These are phyloP conservation scores for Strobilomyces confusus DNA, from an alignment of 768 basidiomycete genomes.

Conservation along the genomic window DNA sequence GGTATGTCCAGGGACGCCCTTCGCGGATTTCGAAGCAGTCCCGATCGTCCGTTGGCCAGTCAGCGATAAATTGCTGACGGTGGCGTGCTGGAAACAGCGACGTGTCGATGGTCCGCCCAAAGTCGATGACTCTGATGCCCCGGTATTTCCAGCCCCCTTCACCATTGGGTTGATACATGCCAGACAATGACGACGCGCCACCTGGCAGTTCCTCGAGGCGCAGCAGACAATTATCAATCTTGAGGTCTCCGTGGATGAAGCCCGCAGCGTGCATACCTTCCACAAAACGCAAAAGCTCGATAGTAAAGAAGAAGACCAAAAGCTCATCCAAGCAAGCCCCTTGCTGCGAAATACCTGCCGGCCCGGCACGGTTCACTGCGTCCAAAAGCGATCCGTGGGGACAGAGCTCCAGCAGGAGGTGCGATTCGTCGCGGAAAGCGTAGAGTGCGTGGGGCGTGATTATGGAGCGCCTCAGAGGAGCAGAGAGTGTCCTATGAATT, in stretches of 20 bases:
- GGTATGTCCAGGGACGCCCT: constrained; percentile 83
- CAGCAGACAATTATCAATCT: constrained; percentile 98
- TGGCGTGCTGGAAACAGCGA: constrained; percentile 61
- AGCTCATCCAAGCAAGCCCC: constrained; percentile 87
- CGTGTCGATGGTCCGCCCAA: constrained; percentile 92
- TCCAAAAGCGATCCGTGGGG: constrained; percentile 90
- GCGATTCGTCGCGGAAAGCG: constrained; percentile 84
- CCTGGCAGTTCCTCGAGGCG: constrained; percentile 82
- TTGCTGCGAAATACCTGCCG: constrained; percentile 73
- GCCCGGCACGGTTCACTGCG: constrained; percentile 79
- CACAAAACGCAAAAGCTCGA: constrained; percentile 81
- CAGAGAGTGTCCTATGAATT: constrained; percentile 65
- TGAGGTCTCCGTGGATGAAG: constrained; percentile 97
- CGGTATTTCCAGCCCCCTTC: constrained; percentile 82
- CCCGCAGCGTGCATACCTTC: constrained; percentile 78
- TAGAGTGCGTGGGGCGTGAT: constrained; percentile 77
- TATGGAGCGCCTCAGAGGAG: constrained; percentile 58
- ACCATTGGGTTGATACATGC: constrained; percentile 74
- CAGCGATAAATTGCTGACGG: constrained; percentile 76
- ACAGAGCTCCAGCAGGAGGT: constrained; percentile 83
- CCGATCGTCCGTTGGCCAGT: constrained; percentile 85
- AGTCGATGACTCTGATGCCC: constrained; percentile 93
- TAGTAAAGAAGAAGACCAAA: constrained; percentile 90
- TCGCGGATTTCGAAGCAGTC: constrained; percentile 93
- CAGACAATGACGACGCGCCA: constrained; percentile 64